Conservation (phyloP, 371 early-diverging fungal genomes). For the Apophysomyces trapeziformis region DNA sequence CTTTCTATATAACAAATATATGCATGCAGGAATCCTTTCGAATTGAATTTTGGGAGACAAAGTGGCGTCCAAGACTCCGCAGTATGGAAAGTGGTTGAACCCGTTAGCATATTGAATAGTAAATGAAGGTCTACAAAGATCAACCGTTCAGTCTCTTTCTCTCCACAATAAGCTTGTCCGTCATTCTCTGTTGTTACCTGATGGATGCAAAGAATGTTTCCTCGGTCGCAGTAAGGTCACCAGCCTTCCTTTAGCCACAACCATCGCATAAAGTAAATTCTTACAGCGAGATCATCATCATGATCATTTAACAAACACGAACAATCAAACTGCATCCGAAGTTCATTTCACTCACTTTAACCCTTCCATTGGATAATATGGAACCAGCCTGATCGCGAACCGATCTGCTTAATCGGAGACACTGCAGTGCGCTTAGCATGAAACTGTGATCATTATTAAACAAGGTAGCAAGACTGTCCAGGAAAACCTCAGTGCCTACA, state of each 20-base stretch:
- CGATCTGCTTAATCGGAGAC: slow-evolving; percentile 68
- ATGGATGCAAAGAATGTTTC: slow-evolving; percentile 80
- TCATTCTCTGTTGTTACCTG: slow-evolving; percentile 38
- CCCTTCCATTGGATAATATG: slow-evolving; percentile 60
- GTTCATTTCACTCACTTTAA: slow-evolving; percentile 45
- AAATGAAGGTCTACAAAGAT: slow-evolving; percentile 72
- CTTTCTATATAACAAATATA: slow-evolving; percentile 82
- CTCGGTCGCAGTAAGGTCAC: slow-evolving; percentile 80
- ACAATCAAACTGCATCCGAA: not conserved
- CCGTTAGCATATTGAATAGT: slow-evolving; percentile 81
- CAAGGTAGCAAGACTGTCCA: slow-evolving; percentile 78
- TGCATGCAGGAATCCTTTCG: slow-evolving; percentile 85
- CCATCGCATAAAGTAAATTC: slow-evolving; percentile 76
- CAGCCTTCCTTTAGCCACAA: slow-evolving; percentile 76
- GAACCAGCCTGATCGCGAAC: slow-evolving; percentile 70
- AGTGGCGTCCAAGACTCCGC: slow-evolving; percentile 93
- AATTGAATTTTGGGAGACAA: slow-evolving; percentile 93
- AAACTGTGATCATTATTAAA: slow-evolving; percentile 76
- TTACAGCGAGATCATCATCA: slow-evolving; percentile 18
- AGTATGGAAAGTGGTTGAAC: slow-evolving; percentile 73
- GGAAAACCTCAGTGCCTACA: slow-evolving; percentile 83
- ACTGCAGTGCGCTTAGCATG: slow-evolving; percentile 80
- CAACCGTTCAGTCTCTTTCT: slow-evolving; percentile 46
- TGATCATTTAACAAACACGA: no score
- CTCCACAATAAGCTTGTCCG: not conserved